Conservation (phyloP, 352 stramenopile species). For the Pythium insidiosum region DNA sequence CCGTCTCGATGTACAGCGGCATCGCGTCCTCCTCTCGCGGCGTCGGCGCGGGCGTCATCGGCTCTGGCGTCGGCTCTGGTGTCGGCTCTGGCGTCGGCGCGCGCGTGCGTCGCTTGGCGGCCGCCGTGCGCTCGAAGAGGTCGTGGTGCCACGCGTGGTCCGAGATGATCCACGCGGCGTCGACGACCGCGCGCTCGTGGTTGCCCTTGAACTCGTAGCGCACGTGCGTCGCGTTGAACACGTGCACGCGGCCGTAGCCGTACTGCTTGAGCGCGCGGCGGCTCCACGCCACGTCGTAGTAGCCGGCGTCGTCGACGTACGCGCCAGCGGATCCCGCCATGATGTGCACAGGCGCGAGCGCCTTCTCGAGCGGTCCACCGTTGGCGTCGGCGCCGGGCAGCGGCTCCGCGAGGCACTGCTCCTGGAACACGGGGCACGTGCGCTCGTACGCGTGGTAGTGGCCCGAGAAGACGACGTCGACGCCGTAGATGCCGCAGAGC, state of each 20-base stretch:
- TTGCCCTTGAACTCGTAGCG: not conserved
- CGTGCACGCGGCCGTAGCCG: slow-evolving; percentile 10
- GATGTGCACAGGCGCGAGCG: slow-evolving; percentile 5
- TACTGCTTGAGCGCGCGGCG: not conserved
- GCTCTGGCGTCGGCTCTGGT: too few relatives aligned
- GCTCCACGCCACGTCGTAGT: slow-evolving; percentile 1
- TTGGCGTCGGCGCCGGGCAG: not conserved
- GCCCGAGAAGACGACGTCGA: slow-evolving; percentile 12
- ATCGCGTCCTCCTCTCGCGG: too few relatives aligned
- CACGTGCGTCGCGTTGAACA: slow-evolving; percentile 5
- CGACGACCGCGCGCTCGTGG: not conserved
- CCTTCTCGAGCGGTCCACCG: not conserved
- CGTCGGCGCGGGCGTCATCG: too few relatives aligned
- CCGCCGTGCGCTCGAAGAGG: slow-evolving; percentile 14
- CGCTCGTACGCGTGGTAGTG: slow-evolving; percentile 14
- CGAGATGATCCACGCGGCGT: slow-evolving; percentile 5
- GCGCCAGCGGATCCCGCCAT: slow-evolving; percentile 11
- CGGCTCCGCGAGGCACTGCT: too few relatives aligned
- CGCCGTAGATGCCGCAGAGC: slow-evolving; percentile 3
- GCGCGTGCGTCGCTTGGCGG: too few relatives aligned
- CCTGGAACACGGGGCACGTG: slow-evolving; percentile 9
- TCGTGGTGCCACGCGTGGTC: slow-evolving; percentile 6
- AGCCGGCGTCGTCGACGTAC: not conserved
- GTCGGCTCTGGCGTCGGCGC: too few relatives aligned
- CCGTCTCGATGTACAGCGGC: too few relatives aligned